phyloP scores from a whole-genome alignment of 2,329 filamentous ascomycete species.

The Elsinoe perseae region DNA sequence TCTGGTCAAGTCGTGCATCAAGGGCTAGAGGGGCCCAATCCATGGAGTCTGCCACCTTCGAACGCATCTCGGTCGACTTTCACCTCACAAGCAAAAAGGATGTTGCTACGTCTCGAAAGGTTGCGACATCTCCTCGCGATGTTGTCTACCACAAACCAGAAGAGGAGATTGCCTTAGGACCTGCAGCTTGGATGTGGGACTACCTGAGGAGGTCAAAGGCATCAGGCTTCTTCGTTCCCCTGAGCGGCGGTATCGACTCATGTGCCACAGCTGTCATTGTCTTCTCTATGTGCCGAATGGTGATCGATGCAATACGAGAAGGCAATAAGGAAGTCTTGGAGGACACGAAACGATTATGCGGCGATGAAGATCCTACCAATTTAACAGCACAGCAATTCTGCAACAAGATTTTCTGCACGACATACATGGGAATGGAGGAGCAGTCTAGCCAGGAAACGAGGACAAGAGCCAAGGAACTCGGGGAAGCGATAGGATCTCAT shows the following conservation, averaged over 20 bases:
- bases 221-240: constrained; percentile 50
- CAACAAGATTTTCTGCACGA: constrained; percentile 53
- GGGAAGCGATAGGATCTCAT: constrained; percentile 57
- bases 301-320: constrained; percentile 45
- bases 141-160: constrained; percentile 54
- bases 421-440: constrained; percentile 61
- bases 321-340: constrained; percentile 49
- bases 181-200: constrained; percentile 61
- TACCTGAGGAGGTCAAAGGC: constrained; percentile 47
- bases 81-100: constrained; percentile 31
- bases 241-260: constrained; percentile 55
- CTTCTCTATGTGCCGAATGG: constrained; percentile 45
- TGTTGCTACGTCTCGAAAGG: constrained; percentile 34
- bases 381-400: constrained; percentile 53
- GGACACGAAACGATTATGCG: constrained; percentile 46
- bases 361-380: constrained; percentile 42
- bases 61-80: constrained; percentile 39
- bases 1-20: constrained; percentile 53
- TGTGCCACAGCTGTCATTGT: constrained; percentile 49
- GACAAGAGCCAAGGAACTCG: constrained; percentile 55
- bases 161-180: constrained; percentile 59
- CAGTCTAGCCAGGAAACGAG: constrained; percentile 62
- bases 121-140: constrained; percentile 39
- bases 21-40: constrained; percentile 54
- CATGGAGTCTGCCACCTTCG: constrained; percentile 40